Base-by-base conservation (phyloP, 768 basidiomycete genomes). In the Pleurotus pulmonarius region DNA sequence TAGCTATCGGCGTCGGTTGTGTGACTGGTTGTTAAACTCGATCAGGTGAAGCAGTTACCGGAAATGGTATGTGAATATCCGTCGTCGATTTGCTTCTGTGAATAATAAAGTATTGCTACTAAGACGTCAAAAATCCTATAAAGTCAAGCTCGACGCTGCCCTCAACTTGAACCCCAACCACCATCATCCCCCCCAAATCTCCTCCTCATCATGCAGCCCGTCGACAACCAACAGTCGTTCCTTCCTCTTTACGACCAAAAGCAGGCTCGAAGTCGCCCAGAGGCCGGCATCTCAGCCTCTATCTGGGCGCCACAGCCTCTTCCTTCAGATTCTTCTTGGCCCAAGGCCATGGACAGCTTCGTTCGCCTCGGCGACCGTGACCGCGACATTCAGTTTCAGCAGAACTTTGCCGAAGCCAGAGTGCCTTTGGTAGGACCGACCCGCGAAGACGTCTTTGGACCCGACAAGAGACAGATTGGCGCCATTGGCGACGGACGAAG, bases 221-320 rank as follows among this genome's bases (percentile, higher is more conserved):
- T 67, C 59, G 68, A 74, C 51, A 64, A 60, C 52, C 62, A 67
- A 40, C 68, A 70, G 55, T 70, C 73, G 45, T 67, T 68, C 65
- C 64, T 72, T 46, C 69, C 73, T 59, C 58, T 70, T 48, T 73
- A 76, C 49, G 71, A 79, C 46, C 68, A 70, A 56, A 74, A 67
- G 62, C 75, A 74, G 38, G 73, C 75, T 49, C 76, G 75, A 61
- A 62, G 70, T 29, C 73, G 80, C 22, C 74, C 73, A 56, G 65
- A 69, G 11, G 64, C 73, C 39, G 75, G 76, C 5, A 73, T 76
- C 46, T 63, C 74, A 56, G 77, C 77, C 12, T 90, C 88, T 49
- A 92, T 92, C 59, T 92, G 90, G 90, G 90, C 90, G 0, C 90
- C 90, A 6, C 88, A 87, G 65, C 87, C 88, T 3, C 88, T 86